Evolutionary conservation across 805 yeast genomes (phyloP), one percentile per base, ranked within the genome.

Genomic region (Lachancea waltii): DNA sequence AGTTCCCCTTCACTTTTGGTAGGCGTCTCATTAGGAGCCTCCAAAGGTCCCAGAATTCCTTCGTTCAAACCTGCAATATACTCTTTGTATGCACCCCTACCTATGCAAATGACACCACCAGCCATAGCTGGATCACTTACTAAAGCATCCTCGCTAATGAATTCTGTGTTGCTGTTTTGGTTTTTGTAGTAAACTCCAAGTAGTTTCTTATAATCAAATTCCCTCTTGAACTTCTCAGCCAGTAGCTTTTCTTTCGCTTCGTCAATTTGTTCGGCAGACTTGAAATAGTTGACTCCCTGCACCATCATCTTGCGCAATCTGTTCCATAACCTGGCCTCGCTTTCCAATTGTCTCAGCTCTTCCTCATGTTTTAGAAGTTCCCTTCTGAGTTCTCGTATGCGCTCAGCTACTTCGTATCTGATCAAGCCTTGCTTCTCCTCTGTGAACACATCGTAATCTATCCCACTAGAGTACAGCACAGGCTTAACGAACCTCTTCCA

Each of bases 11-110:
- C 40, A 7, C 41, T 33, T n/a, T 7, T 11, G 16, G 43, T 53
- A 31, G 36, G 37, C 9, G 51, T 61, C 4, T 44, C 45, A 7
- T 47, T 51, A 4, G 81, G 77, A 40, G 66, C 60, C 11, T 74
- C 86, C 42, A 90, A 65, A 2, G 97, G 97, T 0, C 98, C 98
- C 32, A 92, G 62, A 56, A 92, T 70, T 5, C 98, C 98, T 65
- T 92, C 98, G 50, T 92, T 96, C 8, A 92, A 58, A 7, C 99
- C 99, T 30, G 73, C 71, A 37, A 92, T 58, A 56, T 86, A 92
- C 67, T 92, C 99, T 59, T 90, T 90, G 59, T 75, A 92, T 0
- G 97, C 90, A 41, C 98, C 98, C 58, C 99, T 73, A 4, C 99
- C 99, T 18, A 92, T 65, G 56, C 96, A 85, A 15, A 92, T 72